phyloP scores from a whole-genome alignment of 2,329 filamentous ascomycete genomes.

The Incumbomyces lentus region DNA sequence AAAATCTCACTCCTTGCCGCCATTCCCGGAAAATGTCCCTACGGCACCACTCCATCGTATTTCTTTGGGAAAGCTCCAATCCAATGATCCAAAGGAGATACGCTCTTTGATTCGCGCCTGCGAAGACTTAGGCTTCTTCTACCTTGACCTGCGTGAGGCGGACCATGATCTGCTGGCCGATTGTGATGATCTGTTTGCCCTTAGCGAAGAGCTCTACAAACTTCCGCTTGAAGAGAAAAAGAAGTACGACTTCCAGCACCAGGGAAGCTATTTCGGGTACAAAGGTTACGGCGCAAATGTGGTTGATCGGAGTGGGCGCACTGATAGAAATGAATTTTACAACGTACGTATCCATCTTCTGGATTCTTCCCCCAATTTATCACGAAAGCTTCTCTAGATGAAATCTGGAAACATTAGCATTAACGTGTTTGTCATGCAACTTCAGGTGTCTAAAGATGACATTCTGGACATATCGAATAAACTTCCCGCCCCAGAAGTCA shows the following conservation, averaged over 20 bases:
- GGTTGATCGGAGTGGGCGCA: constrained; percentile 39
- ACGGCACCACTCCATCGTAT: constrained; percentile 36
- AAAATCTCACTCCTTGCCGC: constrained; percentile 19
- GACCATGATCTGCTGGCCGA: constrained; percentile 34
- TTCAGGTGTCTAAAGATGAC: constrained; percentile 43
- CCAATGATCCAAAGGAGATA: constrained; percentile 27
- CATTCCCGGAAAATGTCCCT: constrained; percentile 33
- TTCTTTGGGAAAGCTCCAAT: constrained; percentile 30
- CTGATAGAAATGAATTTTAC: constrained; percentile 46
- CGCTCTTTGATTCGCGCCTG: constrained; percentile 30
- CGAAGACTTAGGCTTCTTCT: constrained; percentile 48
- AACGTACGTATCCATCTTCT: constrained; percentile 30
- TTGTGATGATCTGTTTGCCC: constrained; percentile 36
- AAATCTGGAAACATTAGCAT: too few relatives aligned
- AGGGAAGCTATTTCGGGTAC: constrained; percentile 45
- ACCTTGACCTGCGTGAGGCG: constrained; percentile 38
- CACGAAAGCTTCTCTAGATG: neutral
- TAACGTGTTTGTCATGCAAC: too few relatives aligned
- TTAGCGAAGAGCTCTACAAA: constrained; percentile 39
- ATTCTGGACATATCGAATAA: constrained; percentile 31
- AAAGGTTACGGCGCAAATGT: constrained; percentile 39
- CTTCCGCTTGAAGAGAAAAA: constrained; percentile 41
- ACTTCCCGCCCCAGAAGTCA: constrained; percentile 34
- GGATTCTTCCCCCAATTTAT: too few relatives aligned
- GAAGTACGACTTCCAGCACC: constrained; percentile 43